Conservation (phyloP, 2,329 filamentous ascomycete species). For the Xylaria sp. region DNA sequence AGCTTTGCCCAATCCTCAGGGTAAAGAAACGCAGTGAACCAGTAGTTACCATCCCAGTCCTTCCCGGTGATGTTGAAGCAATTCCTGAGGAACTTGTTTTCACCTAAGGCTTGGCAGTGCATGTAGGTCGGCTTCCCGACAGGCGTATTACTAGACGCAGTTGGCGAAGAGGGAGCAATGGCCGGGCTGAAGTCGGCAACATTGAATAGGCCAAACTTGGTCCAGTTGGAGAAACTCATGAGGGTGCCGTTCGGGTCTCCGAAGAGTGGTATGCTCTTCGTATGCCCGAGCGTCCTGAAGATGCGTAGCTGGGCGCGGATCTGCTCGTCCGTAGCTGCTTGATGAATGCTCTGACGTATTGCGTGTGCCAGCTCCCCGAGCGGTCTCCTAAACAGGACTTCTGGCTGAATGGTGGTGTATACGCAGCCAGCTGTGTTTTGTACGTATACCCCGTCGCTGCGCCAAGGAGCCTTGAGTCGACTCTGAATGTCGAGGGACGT, state of each 20-base stretch:
- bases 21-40: conserved; percentile 29
- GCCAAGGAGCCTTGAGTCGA: conserved; percentile 10
- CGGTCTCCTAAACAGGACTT: conserved; percentile 13
- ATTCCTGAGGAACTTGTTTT: conserved; percentile 27
- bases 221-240: conserved; percentile 26
- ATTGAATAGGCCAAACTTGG: conserved; percentile 17
- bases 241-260: neutral
- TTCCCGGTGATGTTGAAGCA: conserved; percentile 33
- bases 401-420: neutral
- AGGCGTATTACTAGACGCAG: neutral
- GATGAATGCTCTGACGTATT: conserved; percentile 16
- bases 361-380: conserved; percentile 19
- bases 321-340: conserved; percentile 20
- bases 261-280: conserved; percentile 12
- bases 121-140: conserved; percentile 28
- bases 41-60: conserved; percentile 32
- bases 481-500: conserved; percentile 18
- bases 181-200: conserved; percentile 28
- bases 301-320: conserved; percentile 21
- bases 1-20: conserved; percentile 30
- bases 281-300: conserved; percentile 13
- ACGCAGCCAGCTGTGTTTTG: conserved; percentile 21
- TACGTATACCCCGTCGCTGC: conserved; percentile 7
- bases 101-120: conserved; percentile 28
- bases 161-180: neutral